Percentiles rank a stretch among this genome's conserved stretches.
These are phyloP conservation scores for Podosphaera fusca DNA, from an alignment of 2,329 filamentous ascomycete genomes.

Conservation along the genomic window DNA sequence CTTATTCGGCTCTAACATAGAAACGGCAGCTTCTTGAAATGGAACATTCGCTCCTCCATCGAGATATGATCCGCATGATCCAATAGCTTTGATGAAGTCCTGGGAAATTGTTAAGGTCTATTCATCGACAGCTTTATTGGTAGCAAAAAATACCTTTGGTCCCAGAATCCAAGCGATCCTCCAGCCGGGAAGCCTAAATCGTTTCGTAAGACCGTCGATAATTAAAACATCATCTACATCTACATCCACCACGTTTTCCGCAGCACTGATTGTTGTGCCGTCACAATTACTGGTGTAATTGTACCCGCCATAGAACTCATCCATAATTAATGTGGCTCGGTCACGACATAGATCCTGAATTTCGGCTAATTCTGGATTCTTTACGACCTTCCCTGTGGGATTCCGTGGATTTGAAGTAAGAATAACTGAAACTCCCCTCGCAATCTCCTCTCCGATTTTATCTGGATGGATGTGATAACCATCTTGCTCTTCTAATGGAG, in stretches of 20 bases:
- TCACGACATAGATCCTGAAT: slow-evolving; percentile 88
- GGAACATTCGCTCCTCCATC: slow-evolving; percentile 87
- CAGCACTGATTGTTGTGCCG: slow-evolving; percentile 68
- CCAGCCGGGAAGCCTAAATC: slow-evolving; percentile 89
- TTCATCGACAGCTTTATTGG: background rate
- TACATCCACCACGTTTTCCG: slow-evolving; percentile 75
- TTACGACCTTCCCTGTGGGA: slow-evolving; percentile 72
- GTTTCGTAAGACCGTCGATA: slow-evolving; percentile 88
- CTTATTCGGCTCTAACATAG: slow-evolving; percentile 71
- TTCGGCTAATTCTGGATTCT: slow-evolving; percentile 62
- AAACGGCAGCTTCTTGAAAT: slow-evolving; percentile 81
- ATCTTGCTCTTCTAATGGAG: slow-evolving; percentile 63
- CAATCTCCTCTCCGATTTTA: slow-evolving; percentile 80
- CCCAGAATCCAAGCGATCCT: slow-evolving; percentile 91
- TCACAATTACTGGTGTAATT: slow-evolving; percentile 90
- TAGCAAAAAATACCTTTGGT: slow-evolving; percentile 32
- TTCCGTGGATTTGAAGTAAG: slow-evolving; percentile 90
- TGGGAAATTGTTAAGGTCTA: background rate
- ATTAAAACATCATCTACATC: slow-evolving; percentile 79
- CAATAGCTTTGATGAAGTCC: slow-evolving; percentile 85
- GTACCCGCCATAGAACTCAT: slow-evolving; percentile 93
- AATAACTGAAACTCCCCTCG: slow-evolving; percentile 67
- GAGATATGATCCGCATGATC: slow-evolving; percentile 78
- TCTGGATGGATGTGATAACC: slow-evolving; percentile 84
- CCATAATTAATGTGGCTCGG: slow-evolving; percentile 75